phyloP scores from a whole-genome alignment of 306 rosid genomes.

The Echinosophora koreensis region DNA sequence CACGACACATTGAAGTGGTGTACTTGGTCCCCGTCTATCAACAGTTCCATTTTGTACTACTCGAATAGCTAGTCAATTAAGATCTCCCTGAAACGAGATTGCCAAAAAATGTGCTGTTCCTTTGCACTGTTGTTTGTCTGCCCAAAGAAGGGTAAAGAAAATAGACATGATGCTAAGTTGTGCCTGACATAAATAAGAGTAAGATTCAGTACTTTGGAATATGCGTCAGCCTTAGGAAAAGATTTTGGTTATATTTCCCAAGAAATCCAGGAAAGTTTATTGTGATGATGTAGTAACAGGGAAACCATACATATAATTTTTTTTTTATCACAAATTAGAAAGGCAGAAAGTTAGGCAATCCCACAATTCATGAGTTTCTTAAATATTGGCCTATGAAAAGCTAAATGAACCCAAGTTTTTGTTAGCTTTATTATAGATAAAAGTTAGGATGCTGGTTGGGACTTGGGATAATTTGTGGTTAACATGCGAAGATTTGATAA shows the following conservation, averaged over 20 bases:
- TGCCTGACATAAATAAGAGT: conserved; percentile 51
- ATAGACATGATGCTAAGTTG: conserved; percentile 50
- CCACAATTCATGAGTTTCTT: conserved; percentile 42
- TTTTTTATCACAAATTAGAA: conserved; percentile 40
- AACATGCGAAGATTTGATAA: conserved; percentile 37
- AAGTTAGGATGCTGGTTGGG: conserved; percentile 29
- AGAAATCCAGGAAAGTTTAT: conserved; percentile 39
- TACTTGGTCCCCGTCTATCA: conserved; percentile 51
- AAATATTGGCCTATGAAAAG: conserved; percentile 42
- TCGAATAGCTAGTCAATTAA: conserved; percentile 49
- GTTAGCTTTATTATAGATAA: background rate
- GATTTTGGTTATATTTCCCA: conserved; percentile 36
- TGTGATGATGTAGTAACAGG: conserved; percentile 24
- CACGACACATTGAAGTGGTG: conserved; percentile 42
- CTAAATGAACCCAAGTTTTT: conserved; percentile 37
- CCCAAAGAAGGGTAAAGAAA: conserved; percentile 56
- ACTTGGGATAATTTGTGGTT: conserved; percentile 35
- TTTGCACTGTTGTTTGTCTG: conserved; percentile 58
- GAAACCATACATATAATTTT: conserved; percentile 17
- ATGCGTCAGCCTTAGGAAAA: conserved; percentile 45
- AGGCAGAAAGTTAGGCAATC: conserved; percentile 39
- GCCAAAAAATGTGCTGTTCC: conserved; percentile 56
- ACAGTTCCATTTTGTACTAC: conserved; percentile 46
- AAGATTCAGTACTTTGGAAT: conserved; percentile 48
- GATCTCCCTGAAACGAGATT: conserved; percentile 50